Conservation (phyloP, 164 flowering plant species). For the Taxillus chinensis region DNA sequence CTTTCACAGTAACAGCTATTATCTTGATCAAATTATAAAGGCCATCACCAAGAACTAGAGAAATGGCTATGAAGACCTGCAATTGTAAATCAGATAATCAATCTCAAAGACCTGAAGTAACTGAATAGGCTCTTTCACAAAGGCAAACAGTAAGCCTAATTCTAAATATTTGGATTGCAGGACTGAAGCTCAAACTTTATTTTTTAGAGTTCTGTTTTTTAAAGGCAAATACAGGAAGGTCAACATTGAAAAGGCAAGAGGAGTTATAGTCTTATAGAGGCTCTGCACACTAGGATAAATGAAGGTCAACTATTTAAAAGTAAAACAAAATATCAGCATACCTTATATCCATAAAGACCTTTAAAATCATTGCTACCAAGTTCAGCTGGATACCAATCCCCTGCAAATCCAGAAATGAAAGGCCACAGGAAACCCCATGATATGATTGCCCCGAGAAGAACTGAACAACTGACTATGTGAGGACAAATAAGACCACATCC, state of each 20-base stretch:
- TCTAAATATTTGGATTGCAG: background rate
- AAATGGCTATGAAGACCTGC: slow-evolving; percentile 88
- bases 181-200: too few species aligned
- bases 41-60: slow-evolving; percentile 94
- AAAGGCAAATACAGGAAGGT: too few species aligned
- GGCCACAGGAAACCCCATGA: slow-evolving; percentile 99
- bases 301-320: too few species aligned
- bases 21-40: slow-evolving; percentile 92
- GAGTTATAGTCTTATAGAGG: too few species aligned
- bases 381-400: slow-evolving; percentile 90
- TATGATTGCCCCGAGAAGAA: slow-evolving; percentile 83
- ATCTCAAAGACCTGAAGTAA: too few species aligned
- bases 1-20: slow-evolving; percentile 51
- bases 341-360: slow-evolving; percentile 99
- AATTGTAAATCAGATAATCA: background rate
- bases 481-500: slow-evolving; percentile 99
- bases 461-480: slow-evolving; percentile 92
- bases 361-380: slow-evolving; percentile 85
- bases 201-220: too few species aligned
- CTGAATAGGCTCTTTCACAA: too few species aligned
- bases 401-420: slow-evolving; percentile 56
- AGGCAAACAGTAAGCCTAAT: background rate
- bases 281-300: too few species aligned
- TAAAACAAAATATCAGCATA: slow-evolving; percentile 13
- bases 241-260: too few species aligned